Conservation (phyloP, 371 early-diverging fungal genomes). For the Batkoa obscura region DNA sequence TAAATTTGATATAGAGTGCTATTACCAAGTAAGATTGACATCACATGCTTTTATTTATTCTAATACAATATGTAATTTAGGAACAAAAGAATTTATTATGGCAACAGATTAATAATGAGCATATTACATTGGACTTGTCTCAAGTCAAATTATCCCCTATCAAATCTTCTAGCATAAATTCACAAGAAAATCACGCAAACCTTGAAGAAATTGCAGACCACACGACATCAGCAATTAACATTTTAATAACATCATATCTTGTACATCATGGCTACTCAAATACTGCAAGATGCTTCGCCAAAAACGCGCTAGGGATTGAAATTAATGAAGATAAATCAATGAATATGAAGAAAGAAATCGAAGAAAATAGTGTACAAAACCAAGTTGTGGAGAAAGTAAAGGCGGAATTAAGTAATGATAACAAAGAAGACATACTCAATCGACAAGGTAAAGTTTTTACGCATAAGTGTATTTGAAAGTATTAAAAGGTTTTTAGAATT, state of each 20-base stretch:
- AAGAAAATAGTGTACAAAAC: not conserved
- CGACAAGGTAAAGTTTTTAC: constrained; percentile 11
- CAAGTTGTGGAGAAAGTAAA: not conserved
- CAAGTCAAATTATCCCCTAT: no score
- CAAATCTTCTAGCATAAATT: no score
- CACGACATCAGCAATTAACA: not conserved
- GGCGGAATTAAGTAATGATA: constrained; percentile 10
- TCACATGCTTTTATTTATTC: no score
- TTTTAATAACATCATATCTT: constrained; percentile 25
- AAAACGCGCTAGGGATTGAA: constrained; percentile 13
- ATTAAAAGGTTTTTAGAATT: constrained; percentile 23
- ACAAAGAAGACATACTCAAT: constrained; percentile 14
- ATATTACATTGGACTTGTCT: no score
- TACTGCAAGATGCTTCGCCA: constrained; percentile 40
- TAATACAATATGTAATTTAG: no score
- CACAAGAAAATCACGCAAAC: no score
- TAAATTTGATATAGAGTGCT: constrained; percentile 65
- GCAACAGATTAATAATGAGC: no score
- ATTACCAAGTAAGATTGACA: constrained; percentile 47
- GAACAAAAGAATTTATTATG: no score
- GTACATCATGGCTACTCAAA: constrained; percentile 53
- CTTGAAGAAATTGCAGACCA: not conserved
- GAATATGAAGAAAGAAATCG: not conserved
- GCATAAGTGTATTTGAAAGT: not conserved
- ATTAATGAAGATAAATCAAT: constrained; percentile 8